Conservation (phyloP, 108 stramenopile genomes). For the Discostella stelligeroides region DNA sequence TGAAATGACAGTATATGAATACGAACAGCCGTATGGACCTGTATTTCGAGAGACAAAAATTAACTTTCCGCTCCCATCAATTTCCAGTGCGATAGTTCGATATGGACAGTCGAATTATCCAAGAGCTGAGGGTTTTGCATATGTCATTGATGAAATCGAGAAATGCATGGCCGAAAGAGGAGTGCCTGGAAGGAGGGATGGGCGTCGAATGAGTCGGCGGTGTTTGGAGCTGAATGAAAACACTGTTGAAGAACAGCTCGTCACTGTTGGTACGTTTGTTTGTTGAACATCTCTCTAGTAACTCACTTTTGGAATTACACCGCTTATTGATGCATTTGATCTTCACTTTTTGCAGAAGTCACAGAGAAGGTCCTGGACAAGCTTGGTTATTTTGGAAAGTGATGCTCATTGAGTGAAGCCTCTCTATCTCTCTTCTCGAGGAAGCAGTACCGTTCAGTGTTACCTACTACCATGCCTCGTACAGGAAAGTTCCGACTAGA, state of each 20-base stretch:
- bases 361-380: conserved; percentile 32
- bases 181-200: conserved; percentile 16
- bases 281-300: neutral
- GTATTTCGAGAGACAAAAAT: conserved; percentile 22
- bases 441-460: too few relatives aligned
- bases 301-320: neutral
- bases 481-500: too few relatives aligned
- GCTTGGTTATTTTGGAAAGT: conserved; percentile 32
- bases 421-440: too few relatives aligned
- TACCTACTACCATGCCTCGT: too few relatives aligned
- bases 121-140: conserved; percentile 37
- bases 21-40: conserved; percentile 20
- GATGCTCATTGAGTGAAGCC: too few relatives aligned
- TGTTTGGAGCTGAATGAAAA: conserved; percentile 41
- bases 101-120: conserved; percentile 31
- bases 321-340: neutral
- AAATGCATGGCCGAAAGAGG: conserved; percentile 35
- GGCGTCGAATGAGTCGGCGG: neutral
- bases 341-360: neutral
- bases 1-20: conserved; percentile 37
- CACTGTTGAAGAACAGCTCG: conserved; percentile 33
- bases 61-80: conserved; percentile 23
- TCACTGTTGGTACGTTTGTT: conserved; percentile 15
- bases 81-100: conserved; percentile 4
- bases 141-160: conserved; percentile 38